Conservation (phyloP, 2,329 filamentous ascomycete genomes). For the Calonectria hongkongensis region DNA sequence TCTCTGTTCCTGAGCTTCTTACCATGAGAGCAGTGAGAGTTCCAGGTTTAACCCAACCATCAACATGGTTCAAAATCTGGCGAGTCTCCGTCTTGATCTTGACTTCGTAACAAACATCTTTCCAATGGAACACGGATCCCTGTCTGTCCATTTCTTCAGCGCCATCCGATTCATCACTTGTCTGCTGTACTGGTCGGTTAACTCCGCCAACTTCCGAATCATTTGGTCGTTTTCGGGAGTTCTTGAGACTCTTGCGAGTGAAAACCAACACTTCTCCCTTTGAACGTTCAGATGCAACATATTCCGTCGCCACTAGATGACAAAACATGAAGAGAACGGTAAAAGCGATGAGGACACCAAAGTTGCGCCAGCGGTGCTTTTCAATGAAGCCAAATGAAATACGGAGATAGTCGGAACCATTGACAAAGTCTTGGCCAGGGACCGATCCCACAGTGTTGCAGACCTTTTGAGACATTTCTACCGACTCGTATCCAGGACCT, state of each 20-base stretch:
- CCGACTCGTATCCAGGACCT: slow-evolving; percentile 38
- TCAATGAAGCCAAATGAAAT: slow-evolving; percentile 39
- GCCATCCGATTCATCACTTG: slow-evolving; percentile 4
- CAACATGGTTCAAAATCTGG: slow-evolving; percentile 80
- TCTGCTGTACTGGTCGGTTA: background rate
- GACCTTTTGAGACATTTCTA: slow-evolving; percentile 7
- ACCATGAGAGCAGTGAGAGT: slow-evolving; percentile 82
- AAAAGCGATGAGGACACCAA: slow-evolving; percentile 43
- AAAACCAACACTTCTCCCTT: slow-evolving; percentile 51
- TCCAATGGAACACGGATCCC: slow-evolving; percentile 77
- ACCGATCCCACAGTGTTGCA: slow-evolving; percentile 32
- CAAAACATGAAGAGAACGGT: slow-evolving; percentile 44
- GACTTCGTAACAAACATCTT: slow-evolving; percentile 82
- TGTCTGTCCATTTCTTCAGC: slow-evolving; percentile 42
- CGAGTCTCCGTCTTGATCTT: slow-evolving; percentile 78
- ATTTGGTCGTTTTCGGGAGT: background rate
- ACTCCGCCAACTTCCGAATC: slow-evolving; percentile 27
- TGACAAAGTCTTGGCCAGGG: slow-evolving; percentile 9
- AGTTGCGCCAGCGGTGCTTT: slow-evolving; percentile 45
- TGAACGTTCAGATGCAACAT: slow-evolving; percentile 47
- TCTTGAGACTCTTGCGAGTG: slow-evolving; percentile 36
- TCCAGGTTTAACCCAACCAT: slow-evolving; percentile 84
- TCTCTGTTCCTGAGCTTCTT: slow-evolving; percentile 42
- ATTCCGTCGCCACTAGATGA: slow-evolving; percentile 47
- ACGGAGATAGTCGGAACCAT: slow-evolving; percentile 39